A percentile compares a stretch with the other conserved stretches of the same genome.
Conservation (phyloP, 1,284 basidiomycete species). For the Tetrapyrgos nigripes region DNA sequence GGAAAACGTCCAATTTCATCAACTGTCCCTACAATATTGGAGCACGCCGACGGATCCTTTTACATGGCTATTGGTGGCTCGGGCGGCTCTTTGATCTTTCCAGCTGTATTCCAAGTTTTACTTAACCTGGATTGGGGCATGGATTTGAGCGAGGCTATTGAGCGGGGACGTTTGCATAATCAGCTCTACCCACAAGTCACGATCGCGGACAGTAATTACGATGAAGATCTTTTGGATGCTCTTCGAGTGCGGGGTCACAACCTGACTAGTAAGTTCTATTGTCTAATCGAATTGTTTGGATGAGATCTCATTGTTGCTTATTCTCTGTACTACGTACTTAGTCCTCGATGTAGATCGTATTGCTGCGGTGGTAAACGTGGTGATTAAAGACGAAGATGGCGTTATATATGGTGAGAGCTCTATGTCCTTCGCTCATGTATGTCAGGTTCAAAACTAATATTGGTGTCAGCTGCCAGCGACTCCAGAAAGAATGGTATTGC, state of each 20-base stretch:
- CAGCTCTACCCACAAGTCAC: constrained; percentile 80
- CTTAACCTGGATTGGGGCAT: constrained; percentile 85
- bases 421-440: constrained; percentile 6
- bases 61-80: constrained; percentile 82
- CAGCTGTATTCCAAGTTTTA: constrained; percentile 81
- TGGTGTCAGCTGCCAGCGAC: constrained; percentile 73
- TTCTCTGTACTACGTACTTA: too few relatives aligned
- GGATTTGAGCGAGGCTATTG: constrained; percentile 83
- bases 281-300: too few relatives aligned
- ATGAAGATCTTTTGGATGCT: constrained; percentile 56
- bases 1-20: constrained; percentile 91
- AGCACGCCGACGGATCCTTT: constrained; percentile 74
- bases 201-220: constrained; percentile 71
- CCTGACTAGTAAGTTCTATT: constrained; percentile 60
- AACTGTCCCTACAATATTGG: constrained; percentile 81
- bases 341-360: constrained; percentile 63
- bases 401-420: constrained; percentile 62
- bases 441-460: constrained; percentile 13
- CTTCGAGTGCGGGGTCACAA: constrained; percentile 75
- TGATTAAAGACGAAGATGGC: constrained; percentile 60
- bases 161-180: constrained; percentile 89
- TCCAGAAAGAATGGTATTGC: constrained; percentile 86
- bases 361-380: constrained; percentile 76
- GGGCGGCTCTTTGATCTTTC: constrained; percentile 89
- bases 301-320: constrained; percentile 12